Evolutionary conservation across 768 basidiomycete genomes (phyloP), one percentile per base, ranked within the genome.

Genomic region (Russula ochroleuca): DNA sequence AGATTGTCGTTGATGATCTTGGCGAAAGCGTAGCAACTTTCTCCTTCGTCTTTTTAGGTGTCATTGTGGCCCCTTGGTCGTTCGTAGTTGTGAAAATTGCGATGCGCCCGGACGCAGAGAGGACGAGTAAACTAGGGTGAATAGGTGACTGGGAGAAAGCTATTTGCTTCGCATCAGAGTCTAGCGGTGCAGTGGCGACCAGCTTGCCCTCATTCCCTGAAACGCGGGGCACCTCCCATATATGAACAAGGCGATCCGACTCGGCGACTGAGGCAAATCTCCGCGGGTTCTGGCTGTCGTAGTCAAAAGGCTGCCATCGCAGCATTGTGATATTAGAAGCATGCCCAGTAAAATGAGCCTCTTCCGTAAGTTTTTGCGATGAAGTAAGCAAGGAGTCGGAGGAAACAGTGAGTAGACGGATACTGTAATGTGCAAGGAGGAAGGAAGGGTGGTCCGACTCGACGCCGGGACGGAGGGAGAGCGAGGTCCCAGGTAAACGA

Each of bases 331-430:
- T 75, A 9, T 80, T 74, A 23, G 86, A 85, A 5, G 85, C 83
- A 68, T 89, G 87, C 0, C 87, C 87, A 21, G 83, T 85, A 65
- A 87, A 86, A 13, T 78, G 78, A 3, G 81, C 79, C 7, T 80
- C 43, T 64, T 79, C 77, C 51, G 72, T 74, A 17, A 81, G 79
- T 71, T 80, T 81, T 69, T 76, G 76, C 19, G 75, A 62, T 40
- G 77, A 72, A 52, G 75, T 45, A 50, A 61, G 10, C 63, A 72
- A 72, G 35, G 72, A 61, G 28, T 72, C 66, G 35, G 73, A 43
- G 25, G 66, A 63, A 23, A 67, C 68, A 17, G 83, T 78, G 19
- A 87, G 72, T 15, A 88, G 75, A 52, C 77, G 80, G 65, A 88
- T 84, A 67, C 77, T 75, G 68, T 87, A 83, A 68, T 84, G 81